phyloP scores from a whole-genome alignment of 139 green algal species.

The Microglena sp. region DNA sequence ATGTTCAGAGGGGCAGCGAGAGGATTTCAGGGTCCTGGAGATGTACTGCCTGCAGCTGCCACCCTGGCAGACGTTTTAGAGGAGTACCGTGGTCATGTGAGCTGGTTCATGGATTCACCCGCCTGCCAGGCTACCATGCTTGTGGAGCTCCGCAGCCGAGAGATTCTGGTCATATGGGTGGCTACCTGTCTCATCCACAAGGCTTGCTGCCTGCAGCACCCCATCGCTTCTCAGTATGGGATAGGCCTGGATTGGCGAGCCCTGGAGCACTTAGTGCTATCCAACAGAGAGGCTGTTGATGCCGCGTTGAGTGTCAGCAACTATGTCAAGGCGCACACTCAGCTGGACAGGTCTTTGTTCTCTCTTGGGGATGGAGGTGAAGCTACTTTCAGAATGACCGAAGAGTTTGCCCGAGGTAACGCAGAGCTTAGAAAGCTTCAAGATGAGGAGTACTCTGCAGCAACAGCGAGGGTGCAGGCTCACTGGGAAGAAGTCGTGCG shows the following conservation, averaged over 20 bases:
- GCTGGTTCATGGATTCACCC: not conserved
- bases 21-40: not conserved
- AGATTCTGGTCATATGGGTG: conserved; percentile 32
- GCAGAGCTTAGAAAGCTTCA: not conserved
- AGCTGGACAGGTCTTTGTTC: conserved; percentile 16
- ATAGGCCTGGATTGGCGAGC: conserved; percentile 14
- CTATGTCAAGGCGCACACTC: conserved; percentile 38
- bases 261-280: conserved; percentile 41
- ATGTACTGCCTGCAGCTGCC: conserved; percentile 1
- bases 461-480: not conserved
- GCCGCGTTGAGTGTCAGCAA: conserved; percentile 24
- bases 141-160: conserved; percentile 34
- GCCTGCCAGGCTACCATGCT: conserved; percentile 10
- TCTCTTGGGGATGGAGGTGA: conserved; percentile 2
- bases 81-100: conserved; percentile 12
- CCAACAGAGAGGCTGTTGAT: conserved; percentile 15
- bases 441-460: conserved; percentile 12
- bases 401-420: conserved; percentile 8
- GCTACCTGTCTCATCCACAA: conserved; percentile 28
- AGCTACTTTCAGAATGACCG: conserved; percentile 25
- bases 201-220: not conserved
- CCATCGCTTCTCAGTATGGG: too few relatives aligned
- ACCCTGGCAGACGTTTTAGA: conserved; percentile 22
- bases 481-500: conserved; percentile 35
- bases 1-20: conserved; percentile 17